Evolutionary conservation across 1,284 basidiomycete genomes (phyloP), one percentile per base, ranked within the genome.

Genomic region (Irpex rosettiformis): DNA sequence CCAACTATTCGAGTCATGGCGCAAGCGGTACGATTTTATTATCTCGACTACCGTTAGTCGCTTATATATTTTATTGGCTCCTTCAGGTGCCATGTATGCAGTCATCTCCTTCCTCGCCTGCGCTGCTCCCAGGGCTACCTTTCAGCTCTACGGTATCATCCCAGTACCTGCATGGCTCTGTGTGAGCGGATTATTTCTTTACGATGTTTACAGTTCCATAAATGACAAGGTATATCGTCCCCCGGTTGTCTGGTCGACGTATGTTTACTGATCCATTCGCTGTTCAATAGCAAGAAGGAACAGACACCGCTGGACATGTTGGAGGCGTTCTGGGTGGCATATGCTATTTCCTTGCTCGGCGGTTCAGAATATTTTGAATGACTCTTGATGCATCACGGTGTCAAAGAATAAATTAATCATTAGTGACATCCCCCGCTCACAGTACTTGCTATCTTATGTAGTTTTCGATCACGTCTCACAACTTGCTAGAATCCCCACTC

Each of bases 151-250:
- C 71, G 91, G 86, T 56, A 80, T 95, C 65, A 72, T 96, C 8
- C 94, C 94, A 13, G 78, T 91, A 60, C 93, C 93, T 0, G 93
- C 93, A 0, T 95, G 93, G 91, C 77, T 80, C 2, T 80, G 84
- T 30, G 86, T 95, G 1, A 75, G 81, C 0, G 93, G 89, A 8
- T 75, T 96, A 55, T 89, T 95, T 66, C 74, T 83, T 3, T 91
- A 82, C 65, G 92, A 94, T 66, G 72, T 83, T 5, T 89, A 84
- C 62, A 71, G 69, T 30, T 70, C 79, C 1, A 47, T 73, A 1
- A 60, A 61, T 1, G 79, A 80, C 56, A 75, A 78, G 63, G 72
- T 86, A 55, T 64, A 77, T 63, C 62, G 40, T 18, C 30, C 42
- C 10, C 8, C 28, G 22, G 21, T 22, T 54, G 37, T 33, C 22